These are phyloP conservation scores for Phialemoniopsis sp. DNA, from an alignment of 2,329 filamentous ascomycete genomes.

Conservation along the genomic window DNA sequence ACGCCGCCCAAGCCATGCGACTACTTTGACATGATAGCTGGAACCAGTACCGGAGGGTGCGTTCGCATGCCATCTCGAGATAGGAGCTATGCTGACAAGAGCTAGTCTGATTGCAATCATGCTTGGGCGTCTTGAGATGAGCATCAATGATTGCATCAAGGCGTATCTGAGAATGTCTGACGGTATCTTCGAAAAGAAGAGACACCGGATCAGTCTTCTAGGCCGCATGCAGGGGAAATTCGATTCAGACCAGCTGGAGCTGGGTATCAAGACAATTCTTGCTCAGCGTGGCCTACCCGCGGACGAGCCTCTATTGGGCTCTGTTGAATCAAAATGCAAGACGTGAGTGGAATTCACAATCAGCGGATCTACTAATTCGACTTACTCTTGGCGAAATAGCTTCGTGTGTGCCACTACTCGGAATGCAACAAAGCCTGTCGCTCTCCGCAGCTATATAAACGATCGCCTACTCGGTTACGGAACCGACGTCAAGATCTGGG, in stretches of 20 bases:
- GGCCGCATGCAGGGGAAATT: slow-evolving; percentile 17
- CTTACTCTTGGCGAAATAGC: not conserved
- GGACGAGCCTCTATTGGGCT: not conserved
- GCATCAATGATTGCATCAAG: slow-evolving; percentile 32
- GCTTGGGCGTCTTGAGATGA: slow-evolving; percentile 39
- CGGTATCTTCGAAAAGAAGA: slow-evolving; percentile 26
- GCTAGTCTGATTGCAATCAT: slow-evolving; percentile 40
- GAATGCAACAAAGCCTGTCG: not conserved
- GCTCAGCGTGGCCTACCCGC: slow-evolving; percentile 5
- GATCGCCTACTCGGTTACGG: not conserved
- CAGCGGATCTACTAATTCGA: not conserved
- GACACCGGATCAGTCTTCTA: slow-evolving; percentile 11
- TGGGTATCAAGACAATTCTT: slow-evolving; percentile 17
- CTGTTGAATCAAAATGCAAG: not conserved
- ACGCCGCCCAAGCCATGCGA: slow-evolving; percentile 26
- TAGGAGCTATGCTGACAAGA: not conserved
- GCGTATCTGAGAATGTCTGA: slow-evolving; percentile 31
- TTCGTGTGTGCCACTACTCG: not conserved
- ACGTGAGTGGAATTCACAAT: not conserved
- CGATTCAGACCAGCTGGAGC: slow-evolving; percentile 23
- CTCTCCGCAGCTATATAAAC: not conserved
- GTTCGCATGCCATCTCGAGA: too few species aligned
- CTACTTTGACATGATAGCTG: slow-evolving; percentile 33
- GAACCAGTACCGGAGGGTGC: slow-evolving; percentile 30
- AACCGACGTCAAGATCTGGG: not conserved